These are phyloP conservation scores for Beta vulgaris DNA, from an alignment of 148 eudicot genomes.

Conservation along the genomic window DNA sequence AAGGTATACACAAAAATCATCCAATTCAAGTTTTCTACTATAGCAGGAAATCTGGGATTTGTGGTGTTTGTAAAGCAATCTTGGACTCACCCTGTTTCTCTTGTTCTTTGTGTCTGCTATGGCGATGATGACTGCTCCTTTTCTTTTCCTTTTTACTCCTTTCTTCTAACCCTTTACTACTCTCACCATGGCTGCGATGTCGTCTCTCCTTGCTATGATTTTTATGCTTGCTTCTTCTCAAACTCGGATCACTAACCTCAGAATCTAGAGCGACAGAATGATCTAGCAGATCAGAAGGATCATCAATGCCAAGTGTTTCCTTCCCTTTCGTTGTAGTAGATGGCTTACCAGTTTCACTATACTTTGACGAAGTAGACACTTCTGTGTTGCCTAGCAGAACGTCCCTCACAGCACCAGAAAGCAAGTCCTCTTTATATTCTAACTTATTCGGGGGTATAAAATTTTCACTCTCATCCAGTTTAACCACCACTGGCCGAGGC, in stretches of 20 bases:
- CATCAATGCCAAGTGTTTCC: conserved; percentile 37
- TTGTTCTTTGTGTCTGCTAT: conserved; percentile 47
- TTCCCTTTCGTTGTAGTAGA: conserved; percentile 51
- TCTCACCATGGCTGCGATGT: conserved; percentile 39
- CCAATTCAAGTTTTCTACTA: conserved; percentile 32
- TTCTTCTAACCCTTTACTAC: conserved; percentile 43
- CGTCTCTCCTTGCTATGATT: conserved; percentile 54
- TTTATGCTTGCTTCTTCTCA: conserved; percentile 52
- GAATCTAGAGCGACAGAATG: conserved; percentile 22
- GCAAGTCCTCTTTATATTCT: conserved; percentile 41
- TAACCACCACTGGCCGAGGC: conserved; percentile 83
- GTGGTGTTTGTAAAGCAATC: conserved; percentile 42
- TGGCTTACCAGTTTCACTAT: conserved; percentile 32
- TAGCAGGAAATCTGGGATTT: conserved; percentile 77
- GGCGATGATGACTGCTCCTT: conserved; percentile 47
- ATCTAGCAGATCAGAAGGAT: conserved; percentile 30
- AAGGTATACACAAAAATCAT: conserved; percentile 13
- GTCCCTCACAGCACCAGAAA: conserved; percentile 79
- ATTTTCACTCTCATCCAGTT: conserved; percentile 61
- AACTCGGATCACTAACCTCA: conserved; percentile 32
- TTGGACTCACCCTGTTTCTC: conserved; percentile 41
- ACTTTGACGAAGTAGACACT: conserved; percentile 38
- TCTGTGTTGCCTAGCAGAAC: conserved; percentile 55
- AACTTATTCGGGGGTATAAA: conserved; percentile 36
- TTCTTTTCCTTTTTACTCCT: conserved; percentile 45